Conservation (phyloP, 2,329 filamentous ascomycete species). For the Paecilomyces formosus region DNA sequence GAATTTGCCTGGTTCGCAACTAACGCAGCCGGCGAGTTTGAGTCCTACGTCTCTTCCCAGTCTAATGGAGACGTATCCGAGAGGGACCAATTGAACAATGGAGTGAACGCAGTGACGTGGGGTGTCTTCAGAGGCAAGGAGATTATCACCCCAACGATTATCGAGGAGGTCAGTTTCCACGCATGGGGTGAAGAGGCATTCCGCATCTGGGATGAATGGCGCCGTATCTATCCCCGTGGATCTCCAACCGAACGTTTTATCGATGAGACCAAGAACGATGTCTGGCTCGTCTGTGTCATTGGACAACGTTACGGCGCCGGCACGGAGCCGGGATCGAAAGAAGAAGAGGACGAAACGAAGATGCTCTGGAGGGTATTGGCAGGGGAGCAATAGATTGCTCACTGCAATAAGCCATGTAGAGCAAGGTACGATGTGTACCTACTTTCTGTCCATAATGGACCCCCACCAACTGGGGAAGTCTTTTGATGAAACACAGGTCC, state of each 20-base stretch:
- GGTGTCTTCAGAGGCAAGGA: conserved; percentile 93
- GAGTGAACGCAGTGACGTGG: conserved; percentile 94
- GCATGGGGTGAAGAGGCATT: conserved; percentile 96
- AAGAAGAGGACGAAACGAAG: conserved; percentile 31
- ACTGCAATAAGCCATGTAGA: neutral
- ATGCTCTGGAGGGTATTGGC: conserved; percentile 33
- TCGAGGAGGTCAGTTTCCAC: conserved; percentile 87
- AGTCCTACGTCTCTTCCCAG: conserved; percentile 46
- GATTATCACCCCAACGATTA: conserved; percentile 92
- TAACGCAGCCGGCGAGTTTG: conserved; percentile 70
- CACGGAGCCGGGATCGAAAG: conserved; percentile 27
- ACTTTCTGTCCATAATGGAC: neutral
- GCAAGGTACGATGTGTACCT: neutral
- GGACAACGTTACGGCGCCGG: conserved; percentile 40
- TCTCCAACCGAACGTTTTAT: conserved; percentile 66
- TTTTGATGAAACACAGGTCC: neutral
- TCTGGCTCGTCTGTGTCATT: conserved; percentile 75
- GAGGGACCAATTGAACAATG: conserved; percentile 22
- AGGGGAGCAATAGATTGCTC: conserved; percentile 13
- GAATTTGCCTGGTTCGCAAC: conserved; percentile 81
- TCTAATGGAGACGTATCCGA: neutral
- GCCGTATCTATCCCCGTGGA: conserved; percentile 71
- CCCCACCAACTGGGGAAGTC: neutral
- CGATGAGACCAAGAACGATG: conserved; percentile 57
- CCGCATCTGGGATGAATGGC: conserved; percentile 92